A percentile compares a stretch with the other conserved stretches of the same genome.
Evolutionary conservation across 345 rosid species (phyloP).

Genomic region (Carallia pectinifolia): DNA sequence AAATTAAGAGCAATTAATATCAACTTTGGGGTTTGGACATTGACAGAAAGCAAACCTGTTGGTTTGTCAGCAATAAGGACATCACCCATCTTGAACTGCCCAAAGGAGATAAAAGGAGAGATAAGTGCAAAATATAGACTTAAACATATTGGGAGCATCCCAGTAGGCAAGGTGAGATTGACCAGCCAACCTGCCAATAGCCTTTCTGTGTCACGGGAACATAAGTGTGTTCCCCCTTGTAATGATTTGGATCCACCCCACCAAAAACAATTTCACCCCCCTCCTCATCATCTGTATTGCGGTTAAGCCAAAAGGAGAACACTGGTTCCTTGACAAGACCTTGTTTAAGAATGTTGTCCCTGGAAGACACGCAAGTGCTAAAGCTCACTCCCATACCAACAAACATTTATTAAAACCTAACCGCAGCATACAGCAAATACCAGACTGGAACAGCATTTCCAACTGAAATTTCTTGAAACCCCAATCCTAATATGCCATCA

Average conservation of each 20-base stretch:
- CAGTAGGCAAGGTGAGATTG: not conserved
- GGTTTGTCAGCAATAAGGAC: conserved; percentile 25
- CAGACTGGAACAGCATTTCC: conserved; percentile 32
- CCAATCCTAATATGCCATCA: conserved; percentile 36
- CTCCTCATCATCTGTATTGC: conserved; percentile 22
- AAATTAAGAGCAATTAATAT: too few relatives aligned
- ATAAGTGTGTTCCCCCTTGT: conserved; percentile 31
- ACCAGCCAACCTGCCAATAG: conserved; percentile 33
- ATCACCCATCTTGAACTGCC: conserved; percentile 37
- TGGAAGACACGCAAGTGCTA: conserved; percentile 5
- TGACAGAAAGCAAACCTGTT: conserved; percentile 20
- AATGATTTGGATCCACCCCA: conserved; percentile 33
- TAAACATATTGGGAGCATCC: not conserved
- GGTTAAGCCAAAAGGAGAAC: conserved; percentile 37
- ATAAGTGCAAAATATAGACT: not conserved
- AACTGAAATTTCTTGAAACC: conserved; percentile 33
- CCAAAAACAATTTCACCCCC: conserved; percentile 38
- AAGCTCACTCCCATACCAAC: not conserved
- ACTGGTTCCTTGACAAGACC: conserved; percentile 26
- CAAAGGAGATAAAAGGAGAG: not conserved
- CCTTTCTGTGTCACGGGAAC: conserved; percentile 36
- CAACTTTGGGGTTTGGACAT: not conserved
- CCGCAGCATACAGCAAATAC: conserved; percentile 2
- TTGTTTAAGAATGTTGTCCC: conserved; percentile 34
- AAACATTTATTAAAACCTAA: not conserved